Conservation (phyloP, 2,329 filamentous ascomycete genomes). For the Colletotrichum coccodes region DNA sequence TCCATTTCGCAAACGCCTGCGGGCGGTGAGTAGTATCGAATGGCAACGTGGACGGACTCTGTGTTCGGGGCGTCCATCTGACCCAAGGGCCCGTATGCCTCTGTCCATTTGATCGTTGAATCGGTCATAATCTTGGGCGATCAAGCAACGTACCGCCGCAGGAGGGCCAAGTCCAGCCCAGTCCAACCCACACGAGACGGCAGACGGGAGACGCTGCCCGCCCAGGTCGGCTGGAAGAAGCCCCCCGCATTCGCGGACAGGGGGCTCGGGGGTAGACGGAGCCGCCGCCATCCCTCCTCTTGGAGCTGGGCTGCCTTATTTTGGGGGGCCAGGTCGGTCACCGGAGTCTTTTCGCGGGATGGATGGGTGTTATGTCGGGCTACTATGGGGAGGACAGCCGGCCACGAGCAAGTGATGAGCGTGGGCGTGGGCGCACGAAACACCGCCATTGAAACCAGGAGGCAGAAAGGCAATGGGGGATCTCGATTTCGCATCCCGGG, state of each 20-base stretch:
- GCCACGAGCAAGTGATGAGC: conserved; percentile 14
- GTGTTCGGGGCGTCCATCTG: neutral
- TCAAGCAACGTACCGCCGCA: neutral
- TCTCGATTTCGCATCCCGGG: neutral
- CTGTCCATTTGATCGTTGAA: neutral
- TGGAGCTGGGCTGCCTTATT: neutral
- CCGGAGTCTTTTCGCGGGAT: conserved; percentile 30
- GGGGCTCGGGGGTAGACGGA: conserved; percentile 15
- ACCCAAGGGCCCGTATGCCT: neutral
- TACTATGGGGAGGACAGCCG: neutral
- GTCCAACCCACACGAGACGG: neutral
- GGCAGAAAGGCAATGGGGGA: conserved; percentile 2
- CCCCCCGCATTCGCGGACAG: conserved; percentile 10
- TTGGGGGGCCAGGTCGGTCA: neutral
- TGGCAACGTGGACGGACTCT: neutral
- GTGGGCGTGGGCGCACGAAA: conserved; percentile 18
- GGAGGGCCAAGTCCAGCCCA: neutral
- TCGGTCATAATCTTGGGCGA: neutral
- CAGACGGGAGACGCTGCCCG: conserved; percentile 4
- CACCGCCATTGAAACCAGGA: conserved; percentile 14
- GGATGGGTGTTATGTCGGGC: neutral
- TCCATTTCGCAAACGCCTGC: neutral
- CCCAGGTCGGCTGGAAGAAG: neutral
- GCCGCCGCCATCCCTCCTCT: neutral
- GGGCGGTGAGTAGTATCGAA: neutral